phyloP scores from a whole-genome alignment of 441 rosid genomes.

The Bocquillonia castaneifolia region DNA sequence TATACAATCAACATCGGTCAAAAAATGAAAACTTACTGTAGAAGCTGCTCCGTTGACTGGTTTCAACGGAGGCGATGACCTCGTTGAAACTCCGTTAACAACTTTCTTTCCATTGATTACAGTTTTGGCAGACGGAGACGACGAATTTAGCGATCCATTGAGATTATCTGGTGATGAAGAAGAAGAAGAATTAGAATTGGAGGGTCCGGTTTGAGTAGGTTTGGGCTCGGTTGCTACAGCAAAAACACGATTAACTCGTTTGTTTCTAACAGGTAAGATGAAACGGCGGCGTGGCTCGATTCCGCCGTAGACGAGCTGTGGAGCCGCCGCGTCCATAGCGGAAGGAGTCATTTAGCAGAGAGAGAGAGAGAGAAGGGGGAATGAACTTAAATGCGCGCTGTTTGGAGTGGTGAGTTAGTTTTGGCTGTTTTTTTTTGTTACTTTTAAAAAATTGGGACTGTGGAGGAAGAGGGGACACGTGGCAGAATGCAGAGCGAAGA shows the following conservation, averaged over 20 bases:
- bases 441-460: conserved; percentile 10
- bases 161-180: conserved; percentile 21
- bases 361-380: conserved; percentile 2
- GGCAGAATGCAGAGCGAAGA: conserved; percentile 37
- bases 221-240: conserved; percentile 77
- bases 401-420: not conserved
- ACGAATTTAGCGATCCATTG: conserved; percentile 44
- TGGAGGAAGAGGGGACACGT: conserved; percentile 52
- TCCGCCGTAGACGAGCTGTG: conserved; percentile 65
- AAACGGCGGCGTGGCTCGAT: conserved; percentile 36
- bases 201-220: conserved; percentile 37
- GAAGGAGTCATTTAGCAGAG: conserved; percentile 10
- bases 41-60: conserved; percentile 53
- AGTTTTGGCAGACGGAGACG: conserved; percentile 27
- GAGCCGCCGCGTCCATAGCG: conserved; percentile 65
- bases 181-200: conserved; percentile 26
- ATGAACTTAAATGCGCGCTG: not conserved
- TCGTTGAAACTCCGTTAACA: conserved; percentile 32
- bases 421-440: not conserved
- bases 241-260: conserved; percentile 33
- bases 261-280: conserved; percentile 28
- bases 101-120: too few relatives aligned
- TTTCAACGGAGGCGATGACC: conserved; percentile 19
- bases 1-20: not conserved
- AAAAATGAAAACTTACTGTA: conserved; percentile 36